A percentile compares a stretch with the other conserved stretches of the same genome.
Evolutionary conservation across 495 filamentous ascomycete species (phyloP).

Genomic region (Chaetomium tenue): DNA sequence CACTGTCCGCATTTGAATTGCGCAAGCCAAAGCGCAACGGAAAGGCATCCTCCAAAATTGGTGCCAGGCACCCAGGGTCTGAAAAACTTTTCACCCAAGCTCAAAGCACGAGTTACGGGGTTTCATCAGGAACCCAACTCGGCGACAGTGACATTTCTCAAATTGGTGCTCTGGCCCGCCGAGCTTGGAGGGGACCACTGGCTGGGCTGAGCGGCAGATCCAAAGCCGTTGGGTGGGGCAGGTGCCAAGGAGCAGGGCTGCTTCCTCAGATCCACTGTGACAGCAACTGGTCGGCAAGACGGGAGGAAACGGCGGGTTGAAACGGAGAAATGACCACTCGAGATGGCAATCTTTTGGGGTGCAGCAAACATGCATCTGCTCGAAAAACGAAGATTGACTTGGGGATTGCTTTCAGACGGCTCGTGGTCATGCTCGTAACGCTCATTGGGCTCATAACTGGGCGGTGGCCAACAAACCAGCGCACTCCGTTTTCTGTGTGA

Average conservation of each 20-base stretch:
- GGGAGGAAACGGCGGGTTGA: slow-evolving; percentile 1
- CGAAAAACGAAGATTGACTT: background rate
- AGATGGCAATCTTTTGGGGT: background rate
- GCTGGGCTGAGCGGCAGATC: slow-evolving; percentile 10
- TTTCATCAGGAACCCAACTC: too few relatives aligned
- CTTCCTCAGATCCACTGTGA: slow-evolving; percentile 7
- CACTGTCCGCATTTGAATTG: background rate
- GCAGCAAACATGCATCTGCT: background rate
- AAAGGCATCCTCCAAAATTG: background rate
- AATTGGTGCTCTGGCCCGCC: too few relatives aligned
- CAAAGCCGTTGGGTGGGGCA: slow-evolving; percentile 13
- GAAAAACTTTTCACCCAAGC: background rate
- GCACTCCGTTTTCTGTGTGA: background rate
- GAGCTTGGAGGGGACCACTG: background rate
- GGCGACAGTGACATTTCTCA: too few relatives aligned
- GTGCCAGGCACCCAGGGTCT: background rate
- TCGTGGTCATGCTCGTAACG: background rate
- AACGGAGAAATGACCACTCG: background rate
- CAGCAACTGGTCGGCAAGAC: background rate
- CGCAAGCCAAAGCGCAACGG: background rate
- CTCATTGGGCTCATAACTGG: background rate
- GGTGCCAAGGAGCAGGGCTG: slow-evolving; percentile 2
- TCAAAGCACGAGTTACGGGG: background rate
- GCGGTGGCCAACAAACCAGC: slow-evolving; percentile 1
- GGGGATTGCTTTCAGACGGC: background rate